Evolutionary conservation across 805 yeast species (phyloP).

Genomic region (Jamesozyma jinghongensis): DNA sequence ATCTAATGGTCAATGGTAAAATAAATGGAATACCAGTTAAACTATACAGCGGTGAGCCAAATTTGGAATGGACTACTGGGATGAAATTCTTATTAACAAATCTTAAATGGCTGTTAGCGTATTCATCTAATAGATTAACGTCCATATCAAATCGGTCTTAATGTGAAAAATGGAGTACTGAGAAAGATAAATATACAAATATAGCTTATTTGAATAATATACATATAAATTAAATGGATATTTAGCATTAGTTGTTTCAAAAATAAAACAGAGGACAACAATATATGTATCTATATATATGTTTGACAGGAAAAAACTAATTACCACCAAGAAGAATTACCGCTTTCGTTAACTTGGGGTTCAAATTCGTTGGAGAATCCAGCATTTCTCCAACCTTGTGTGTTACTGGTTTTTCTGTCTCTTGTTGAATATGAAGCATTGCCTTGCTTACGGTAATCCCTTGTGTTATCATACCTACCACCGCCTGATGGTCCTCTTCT

Average conservation of each 20-base stretch:
- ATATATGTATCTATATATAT: background rate
- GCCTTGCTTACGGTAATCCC: conserved; percentile 41
- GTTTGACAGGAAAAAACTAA: background rate
- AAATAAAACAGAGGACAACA: background rate
- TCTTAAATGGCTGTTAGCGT: conserved; percentile 76
- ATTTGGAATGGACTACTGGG: conserved; percentile 82
- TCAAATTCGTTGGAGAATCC: background rate
- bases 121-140: conserved; percentile 41
- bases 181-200: no score
- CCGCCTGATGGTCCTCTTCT: conserved; percentile 22
- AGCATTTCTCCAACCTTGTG: background rate
- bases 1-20: conserved; percentile 56
- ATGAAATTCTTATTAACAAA: conserved; percentile 75
- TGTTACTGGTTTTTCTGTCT: background rate
- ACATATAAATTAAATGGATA: background rate
- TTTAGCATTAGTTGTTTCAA: background rate
- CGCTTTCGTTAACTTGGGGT: background rate
- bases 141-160: background rate
- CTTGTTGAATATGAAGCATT: conserved; percentile 6
- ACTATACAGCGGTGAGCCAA: conserved; percentile 51
- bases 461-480: conserved; percentile 31
- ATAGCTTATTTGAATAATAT: no score
- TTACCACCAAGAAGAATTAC: conserved; percentile 1
- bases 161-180: no score
- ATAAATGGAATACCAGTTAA: conserved; percentile 74